phyloP scores from a whole-genome alignment of 495 filamentous ascomycete genomes.

The Aspergillus campestris region DNA sequence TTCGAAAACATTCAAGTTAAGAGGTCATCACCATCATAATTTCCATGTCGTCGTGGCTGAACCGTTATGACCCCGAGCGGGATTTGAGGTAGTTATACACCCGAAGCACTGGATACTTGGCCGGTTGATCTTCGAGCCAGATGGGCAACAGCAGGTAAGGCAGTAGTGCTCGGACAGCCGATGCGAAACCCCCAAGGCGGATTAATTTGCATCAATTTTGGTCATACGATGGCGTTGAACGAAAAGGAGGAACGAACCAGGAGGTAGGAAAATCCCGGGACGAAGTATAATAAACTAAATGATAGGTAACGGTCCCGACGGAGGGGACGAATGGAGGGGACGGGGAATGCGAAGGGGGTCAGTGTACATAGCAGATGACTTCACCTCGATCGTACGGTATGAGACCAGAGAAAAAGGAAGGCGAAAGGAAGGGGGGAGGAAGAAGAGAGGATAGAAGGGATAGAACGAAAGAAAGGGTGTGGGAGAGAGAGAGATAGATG shows the following conservation, averaged over 20 bases:
- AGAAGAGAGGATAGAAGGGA: background rate
- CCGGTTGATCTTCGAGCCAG: no score
- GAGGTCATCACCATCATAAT: no score
- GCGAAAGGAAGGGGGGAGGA: background rate
- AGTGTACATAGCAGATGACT: slow-evolving; percentile 18
- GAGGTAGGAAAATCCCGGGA: no score
- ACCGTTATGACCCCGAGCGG: no score
- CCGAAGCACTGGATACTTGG: no score
- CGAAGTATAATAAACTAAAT: background rate
- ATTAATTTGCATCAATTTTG: background rate
- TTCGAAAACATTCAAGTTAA: no score
- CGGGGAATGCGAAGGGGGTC: slow-evolving; percentile 12
- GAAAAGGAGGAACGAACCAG: background rate
- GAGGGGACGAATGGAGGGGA: slow-evolving; percentile 2
- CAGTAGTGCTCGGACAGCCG: no score
- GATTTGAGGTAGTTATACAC: no score
- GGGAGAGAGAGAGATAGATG: background rate
- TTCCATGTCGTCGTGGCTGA: no score
- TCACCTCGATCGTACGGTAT: background rate
- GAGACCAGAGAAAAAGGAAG: slow-evolving; percentile 2
- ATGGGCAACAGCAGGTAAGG: no score
- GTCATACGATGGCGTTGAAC: slow-evolving; percentile 7
- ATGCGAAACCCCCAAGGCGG: no score
- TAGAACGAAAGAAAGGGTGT: background rate
- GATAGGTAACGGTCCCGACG: background rate